phyloP scores from a whole-genome alignment of 2,329 filamentous ascomycete species.

The Arachnomyces sp. region DNA sequence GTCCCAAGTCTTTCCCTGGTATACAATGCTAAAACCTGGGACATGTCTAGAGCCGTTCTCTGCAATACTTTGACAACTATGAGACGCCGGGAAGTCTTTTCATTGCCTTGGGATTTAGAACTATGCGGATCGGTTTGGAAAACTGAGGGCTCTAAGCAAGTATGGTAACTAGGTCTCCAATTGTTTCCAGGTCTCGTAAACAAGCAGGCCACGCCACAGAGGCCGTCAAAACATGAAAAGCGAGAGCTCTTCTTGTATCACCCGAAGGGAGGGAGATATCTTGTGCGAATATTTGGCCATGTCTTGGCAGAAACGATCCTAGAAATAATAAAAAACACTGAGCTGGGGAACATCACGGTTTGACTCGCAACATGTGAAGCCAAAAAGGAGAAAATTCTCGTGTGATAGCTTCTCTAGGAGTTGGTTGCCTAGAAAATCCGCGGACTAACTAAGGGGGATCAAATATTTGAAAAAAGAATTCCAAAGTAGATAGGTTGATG shows the following conservation, averaged over 20 bases:
- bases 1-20: constrained; percentile 3
- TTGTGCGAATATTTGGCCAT: background rate
- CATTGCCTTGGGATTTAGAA: constrained; percentile 7
- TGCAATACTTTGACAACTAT: constrained; percentile 1
- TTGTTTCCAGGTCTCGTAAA: constrained; percentile 4
- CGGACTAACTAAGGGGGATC: too few relatives aligned
- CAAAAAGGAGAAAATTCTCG: too few relatives aligned
- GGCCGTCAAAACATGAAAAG: too few relatives aligned
- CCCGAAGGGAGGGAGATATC: background rate
- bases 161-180: constrained; percentile 6
- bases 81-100: constrained; percentile 1
- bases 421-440: too few relatives aligned
- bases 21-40: constrained; percentile 1
- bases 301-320: background rate
- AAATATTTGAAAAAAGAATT: too few relatives aligned
- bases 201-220: background rate
- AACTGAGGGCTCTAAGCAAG: constrained; percentile 6
- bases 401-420: too few relatives aligned
- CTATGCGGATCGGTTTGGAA: constrained; percentile 1
- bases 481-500: too few relatives aligned
- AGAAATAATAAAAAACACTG: too few relatives aligned
- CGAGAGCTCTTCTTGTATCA: too few relatives aligned
- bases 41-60: too few relatives aligned
- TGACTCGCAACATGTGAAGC: too few relatives aligned
- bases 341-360: too few relatives aligned